Conservation (phyloP, 805 yeast species). For the Cyberlindnera galapagoensis region DNA sequence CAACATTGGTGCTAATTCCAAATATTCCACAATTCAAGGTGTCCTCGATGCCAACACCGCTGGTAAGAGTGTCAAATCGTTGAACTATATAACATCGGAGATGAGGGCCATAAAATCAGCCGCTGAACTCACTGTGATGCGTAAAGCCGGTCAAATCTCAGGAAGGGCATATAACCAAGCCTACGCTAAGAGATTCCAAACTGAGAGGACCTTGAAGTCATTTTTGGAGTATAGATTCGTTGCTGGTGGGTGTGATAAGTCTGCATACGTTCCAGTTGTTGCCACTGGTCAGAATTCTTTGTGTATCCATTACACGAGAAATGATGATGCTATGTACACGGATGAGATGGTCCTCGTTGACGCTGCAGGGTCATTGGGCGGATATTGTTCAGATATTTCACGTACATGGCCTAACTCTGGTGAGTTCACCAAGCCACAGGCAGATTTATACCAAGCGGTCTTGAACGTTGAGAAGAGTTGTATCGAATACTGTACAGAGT, state of each 20-base stretch:
- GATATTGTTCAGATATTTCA: constrained; percentile 93
- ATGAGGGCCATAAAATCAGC: constrained; percentile 68
- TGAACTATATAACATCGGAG: constrained; percentile 36
- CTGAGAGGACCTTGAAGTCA: constrained; percentile 76
- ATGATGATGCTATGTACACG: constrained; percentile 71
- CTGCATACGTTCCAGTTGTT: constrained; percentile 93
- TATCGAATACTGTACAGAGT: constrained; percentile 59
- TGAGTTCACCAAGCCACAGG: constrained; percentile 67
- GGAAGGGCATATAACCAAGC: constrained; percentile 82
- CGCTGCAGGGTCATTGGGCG: constrained; percentile 92
- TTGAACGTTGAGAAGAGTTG: constrained; percentile 75
- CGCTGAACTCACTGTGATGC: constrained; percentile 72
- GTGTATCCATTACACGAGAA: constrained; percentile 89
- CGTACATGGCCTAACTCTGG: constrained; percentile 93
- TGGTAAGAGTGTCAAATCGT: constrained; percentile 35
- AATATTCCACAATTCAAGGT: constrained; percentile 23
- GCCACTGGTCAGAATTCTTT: constrained; percentile 90
- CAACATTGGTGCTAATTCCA: constrained; percentile 22
- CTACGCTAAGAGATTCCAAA: constrained; percentile 53
- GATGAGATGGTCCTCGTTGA: constrained; percentile 88
- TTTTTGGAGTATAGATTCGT: constrained; percentile 78
- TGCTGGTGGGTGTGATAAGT: constrained; percentile 80
- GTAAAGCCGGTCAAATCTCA: constrained; percentile 76
- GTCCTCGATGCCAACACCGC: constrained; percentile 20
- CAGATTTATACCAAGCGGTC: constrained; percentile 84